phyloP scores from a whole-genome alignment of 345 rosid species.

The Dipteronia dyeriana region DNA sequence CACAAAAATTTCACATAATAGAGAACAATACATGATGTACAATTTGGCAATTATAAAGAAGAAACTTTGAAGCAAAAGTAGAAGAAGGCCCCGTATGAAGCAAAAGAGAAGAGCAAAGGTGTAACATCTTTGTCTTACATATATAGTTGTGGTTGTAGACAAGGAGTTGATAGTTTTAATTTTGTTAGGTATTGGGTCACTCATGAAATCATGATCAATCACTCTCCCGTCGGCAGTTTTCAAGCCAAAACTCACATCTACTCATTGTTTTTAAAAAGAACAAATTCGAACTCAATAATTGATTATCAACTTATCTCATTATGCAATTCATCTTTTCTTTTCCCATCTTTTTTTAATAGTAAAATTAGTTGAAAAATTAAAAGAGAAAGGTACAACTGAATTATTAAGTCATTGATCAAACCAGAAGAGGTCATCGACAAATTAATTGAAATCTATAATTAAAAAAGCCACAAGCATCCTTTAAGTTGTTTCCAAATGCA shows the following conservation, averaged over 20 bases:
- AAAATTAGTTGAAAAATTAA: not conserved
- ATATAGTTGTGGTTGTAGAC: not conserved
- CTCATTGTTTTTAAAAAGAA: not conserved
- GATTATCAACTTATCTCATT: not conserved
- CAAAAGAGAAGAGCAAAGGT: not conserved
- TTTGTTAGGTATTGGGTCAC: constrained; percentile 7
- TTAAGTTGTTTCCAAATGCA: not conserved
- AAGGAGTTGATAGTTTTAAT: not conserved
- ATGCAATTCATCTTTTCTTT: not conserved
- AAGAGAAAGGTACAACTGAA: not conserved
- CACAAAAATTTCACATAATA: too few species aligned
- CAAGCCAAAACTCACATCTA: not conserved
- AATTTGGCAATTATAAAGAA: too few species aligned
- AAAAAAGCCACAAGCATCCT: too few species aligned
- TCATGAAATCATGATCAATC: not conserved
- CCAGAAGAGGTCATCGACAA: not conserved
- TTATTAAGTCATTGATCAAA: not conserved
- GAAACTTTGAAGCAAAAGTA: too few species aligned
- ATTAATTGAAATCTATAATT: not conserved
- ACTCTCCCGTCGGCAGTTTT: not conserved
- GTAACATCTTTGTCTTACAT: not conserved
- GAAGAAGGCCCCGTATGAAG: not conserved
- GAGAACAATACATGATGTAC: too few species aligned
- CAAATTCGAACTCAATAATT: not conserved
- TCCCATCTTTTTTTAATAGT: not conserved